Evolutionary conservation across 257 asterid genomes (phyloP).

Genomic region (Handroanthus guayacan): DNA sequence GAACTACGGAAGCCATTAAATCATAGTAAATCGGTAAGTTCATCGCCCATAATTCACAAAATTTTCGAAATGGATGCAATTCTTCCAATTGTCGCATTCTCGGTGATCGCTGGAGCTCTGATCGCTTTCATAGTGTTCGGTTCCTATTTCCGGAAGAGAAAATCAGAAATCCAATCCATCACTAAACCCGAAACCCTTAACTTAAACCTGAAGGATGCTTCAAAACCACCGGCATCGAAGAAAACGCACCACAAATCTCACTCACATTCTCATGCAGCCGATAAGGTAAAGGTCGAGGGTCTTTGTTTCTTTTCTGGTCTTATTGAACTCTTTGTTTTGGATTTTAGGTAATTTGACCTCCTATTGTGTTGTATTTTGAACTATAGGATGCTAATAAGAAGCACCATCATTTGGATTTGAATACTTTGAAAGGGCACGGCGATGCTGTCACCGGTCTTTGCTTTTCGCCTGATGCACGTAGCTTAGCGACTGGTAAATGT

Average conservation of each 20-base stretch:
- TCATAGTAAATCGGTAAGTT: conserved; percentile 1
- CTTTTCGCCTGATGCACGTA: conserved; percentile 79
- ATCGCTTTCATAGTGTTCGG: conserved; percentile 72
- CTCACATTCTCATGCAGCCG: conserved; percentile 69
- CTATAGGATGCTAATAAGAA: conserved; percentile 79
- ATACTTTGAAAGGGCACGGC: conserved; percentile 95
- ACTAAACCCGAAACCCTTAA: conserved; percentile 54
- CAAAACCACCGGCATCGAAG: conserved; percentile 54
- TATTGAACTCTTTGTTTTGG: conserved; percentile 15
- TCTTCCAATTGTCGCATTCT: conserved; percentile 57
- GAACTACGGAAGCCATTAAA: conserved; percentile 23
- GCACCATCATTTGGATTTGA: conserved; percentile 95
- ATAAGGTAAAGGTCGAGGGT: conserved; percentile 62
- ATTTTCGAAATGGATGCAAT: conserved; percentile 59
- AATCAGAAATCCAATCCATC: conserved; percentile 80
- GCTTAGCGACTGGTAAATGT: conserved; percentile 82
- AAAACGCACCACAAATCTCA: conserved; percentile 74
- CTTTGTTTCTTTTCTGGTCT: conserved; percentile 27
- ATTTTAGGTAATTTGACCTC: conserved; percentile 22
- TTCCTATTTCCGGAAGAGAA: conserved; percentile 68
- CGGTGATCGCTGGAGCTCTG: conserved; percentile 75
- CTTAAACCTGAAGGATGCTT: conserved; percentile 43
- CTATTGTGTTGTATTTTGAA: conserved; percentile 35
- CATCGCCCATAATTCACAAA: not conserved
- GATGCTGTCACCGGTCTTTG: conserved; percentile 87